These are phyloP conservation scores for Salix exigua DNA, from an alignment of 345 rosid genomes.

Conservation along the genomic window DNA sequence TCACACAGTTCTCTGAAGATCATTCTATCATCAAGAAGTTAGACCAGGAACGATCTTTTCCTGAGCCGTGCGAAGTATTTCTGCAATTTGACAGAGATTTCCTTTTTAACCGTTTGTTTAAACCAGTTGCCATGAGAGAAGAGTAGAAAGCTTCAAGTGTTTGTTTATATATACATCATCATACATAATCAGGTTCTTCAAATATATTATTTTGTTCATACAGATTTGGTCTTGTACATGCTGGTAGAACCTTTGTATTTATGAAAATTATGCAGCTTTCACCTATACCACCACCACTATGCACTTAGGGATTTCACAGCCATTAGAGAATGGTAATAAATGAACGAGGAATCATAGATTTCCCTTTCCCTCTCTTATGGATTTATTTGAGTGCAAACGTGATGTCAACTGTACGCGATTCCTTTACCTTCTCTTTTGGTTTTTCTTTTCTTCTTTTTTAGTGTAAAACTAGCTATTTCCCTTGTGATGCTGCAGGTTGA, in stretches of 20 bases:
- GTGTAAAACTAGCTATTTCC: too few species aligned
- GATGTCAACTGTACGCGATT: too few species aligned
- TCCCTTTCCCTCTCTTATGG: not conserved
- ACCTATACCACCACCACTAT: not conserved
- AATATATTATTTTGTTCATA: constrained; percentile 11
- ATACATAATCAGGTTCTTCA: not conserved
- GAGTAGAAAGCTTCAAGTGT: not conserved
- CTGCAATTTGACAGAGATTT: not conserved
- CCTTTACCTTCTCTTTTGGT: too few species aligned
- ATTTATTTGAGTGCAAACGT: not conserved
- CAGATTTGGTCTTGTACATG: constrained; percentile 11
- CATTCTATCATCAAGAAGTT: not conserved
- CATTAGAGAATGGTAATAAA: constrained; percentile 1
- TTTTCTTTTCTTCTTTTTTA: too few species aligned
- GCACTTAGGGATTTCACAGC: not conserved
- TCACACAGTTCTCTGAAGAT: constrained; percentile 6
- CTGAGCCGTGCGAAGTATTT: not conserved
- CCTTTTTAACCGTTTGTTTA: not conserved
- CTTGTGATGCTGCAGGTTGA: too few species aligned
- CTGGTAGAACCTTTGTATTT: not conserved
- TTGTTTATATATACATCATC: not conserved
- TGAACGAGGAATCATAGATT: not conserved
- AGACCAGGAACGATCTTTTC: not conserved
- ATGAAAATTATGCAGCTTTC: not conserved
- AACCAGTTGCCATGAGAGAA: not conserved